These are phyloP conservation scores for Kandelia obovata DNA, from an alignment of 345 rosid genomes.

Conservation along the genomic window DNA sequence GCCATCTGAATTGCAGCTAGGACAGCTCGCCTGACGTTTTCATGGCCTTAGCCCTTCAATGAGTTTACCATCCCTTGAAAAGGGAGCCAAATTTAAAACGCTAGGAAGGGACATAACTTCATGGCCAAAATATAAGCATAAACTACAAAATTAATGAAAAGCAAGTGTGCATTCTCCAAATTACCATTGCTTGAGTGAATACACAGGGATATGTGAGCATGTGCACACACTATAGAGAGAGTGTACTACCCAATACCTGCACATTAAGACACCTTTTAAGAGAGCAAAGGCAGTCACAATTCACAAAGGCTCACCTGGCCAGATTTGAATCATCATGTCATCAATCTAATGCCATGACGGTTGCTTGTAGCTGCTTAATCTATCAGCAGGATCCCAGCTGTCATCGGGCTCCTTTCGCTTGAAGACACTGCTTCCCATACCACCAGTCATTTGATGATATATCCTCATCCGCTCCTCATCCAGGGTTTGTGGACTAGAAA, in stretches of 20 bases:
- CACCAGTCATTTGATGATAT: slow-evolving; percentile 70
- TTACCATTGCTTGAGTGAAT: too few relatives aligned
- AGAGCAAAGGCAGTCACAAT: neutral
- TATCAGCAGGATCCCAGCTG: slow-evolving; percentile 53
- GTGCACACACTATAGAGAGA: too few relatives aligned
- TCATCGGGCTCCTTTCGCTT: slow-evolving; percentile 94
- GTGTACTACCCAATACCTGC: too few relatives aligned
- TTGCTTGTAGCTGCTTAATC: slow-evolving; percentile 48
- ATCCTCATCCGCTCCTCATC: slow-evolving; percentile 71
- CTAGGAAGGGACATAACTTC: neutral
- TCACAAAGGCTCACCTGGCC: neutral
- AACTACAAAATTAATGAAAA: too few relatives aligned
- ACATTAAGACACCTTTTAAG: too few relatives aligned
- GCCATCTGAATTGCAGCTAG: neutral
- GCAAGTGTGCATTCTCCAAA: too few relatives aligned
- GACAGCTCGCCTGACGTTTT: neutral
- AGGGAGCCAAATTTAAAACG: neutral
- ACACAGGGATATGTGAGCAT: too few relatives aligned
- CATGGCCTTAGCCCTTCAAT: neutral
- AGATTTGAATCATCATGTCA: neutral
- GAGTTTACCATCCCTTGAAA: neutral
- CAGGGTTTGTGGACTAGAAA: slow-evolving; percentile 46
- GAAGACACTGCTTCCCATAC: slow-evolving; percentile 23
- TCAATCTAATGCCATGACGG: slow-evolving; percentile 54
- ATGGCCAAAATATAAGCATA: too few relatives aligned